A percentile compares a stretch with the other conserved stretches of the same genome.
Conservation (phyloP, 257 asterid species). For the Leonotis leonurus region DNA sequence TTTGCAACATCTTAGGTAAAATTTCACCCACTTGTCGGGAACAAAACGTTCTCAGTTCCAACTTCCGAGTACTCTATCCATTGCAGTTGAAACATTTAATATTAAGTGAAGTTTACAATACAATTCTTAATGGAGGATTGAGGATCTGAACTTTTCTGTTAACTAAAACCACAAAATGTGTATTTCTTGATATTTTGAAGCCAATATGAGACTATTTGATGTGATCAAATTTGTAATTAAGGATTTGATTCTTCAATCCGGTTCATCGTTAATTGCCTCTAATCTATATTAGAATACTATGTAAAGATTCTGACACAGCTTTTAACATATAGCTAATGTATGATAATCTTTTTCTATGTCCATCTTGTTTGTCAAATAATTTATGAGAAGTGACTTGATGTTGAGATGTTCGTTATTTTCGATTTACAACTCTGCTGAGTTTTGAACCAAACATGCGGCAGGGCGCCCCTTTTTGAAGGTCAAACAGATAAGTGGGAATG, state of each 20-base stretch:
- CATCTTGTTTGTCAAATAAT: no score
- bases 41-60: neutral
- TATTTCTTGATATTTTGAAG: neutral
- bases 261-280: neutral
- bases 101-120: neutral
- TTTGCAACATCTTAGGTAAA: neutral
- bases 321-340: neutral
- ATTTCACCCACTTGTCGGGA: neutral
- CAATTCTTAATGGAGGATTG: neutral
- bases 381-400: neutral
- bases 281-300: neutral
- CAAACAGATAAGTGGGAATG: constrained; percentile 89
- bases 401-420: neutral
- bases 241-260: neutral
- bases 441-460: constrained; percentile 23
- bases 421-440: neutral
- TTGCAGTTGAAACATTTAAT: neutral
- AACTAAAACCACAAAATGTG: neutral
- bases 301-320: neutral
- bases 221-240: neutral
- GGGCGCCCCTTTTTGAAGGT: constrained; percentile 92
- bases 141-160: neutral
- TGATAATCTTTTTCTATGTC: neutral
- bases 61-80: neutral
- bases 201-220: neutral